These are phyloP conservation scores for Herpetomonas tarakana DNA, from an alignment of 208 protist genomes.

Conservation along the genomic window DNA sequence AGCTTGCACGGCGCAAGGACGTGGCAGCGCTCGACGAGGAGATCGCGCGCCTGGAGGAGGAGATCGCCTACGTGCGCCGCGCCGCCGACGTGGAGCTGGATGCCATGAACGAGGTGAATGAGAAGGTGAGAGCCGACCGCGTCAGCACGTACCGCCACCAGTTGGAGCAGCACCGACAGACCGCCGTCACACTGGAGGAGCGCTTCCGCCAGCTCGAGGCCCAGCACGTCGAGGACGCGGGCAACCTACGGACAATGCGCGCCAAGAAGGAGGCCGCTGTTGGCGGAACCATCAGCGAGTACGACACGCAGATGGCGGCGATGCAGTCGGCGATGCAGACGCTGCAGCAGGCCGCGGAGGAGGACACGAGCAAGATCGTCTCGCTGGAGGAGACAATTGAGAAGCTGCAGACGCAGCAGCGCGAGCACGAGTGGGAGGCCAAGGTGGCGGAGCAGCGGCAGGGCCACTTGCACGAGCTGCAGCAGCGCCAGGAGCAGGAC, in stretches of 20 bases:
- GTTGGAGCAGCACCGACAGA: slow-evolving; percentile 41
- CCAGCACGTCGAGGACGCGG: slow-evolving; percentile 52
- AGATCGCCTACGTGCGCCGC: slow-evolving; percentile 67
- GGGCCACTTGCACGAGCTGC: slow-evolving; percentile 55
- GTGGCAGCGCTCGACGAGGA: slow-evolving; percentile 62
- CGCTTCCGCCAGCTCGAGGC: slow-evolving; percentile 30
- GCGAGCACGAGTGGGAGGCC: slow-evolving; percentile 70
- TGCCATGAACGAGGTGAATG: slow-evolving; percentile 56
- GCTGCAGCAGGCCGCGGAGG: slow-evolving; percentile 73
- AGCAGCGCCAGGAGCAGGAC: slow-evolving; percentile 29
- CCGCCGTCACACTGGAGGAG: slow-evolving; percentile 35
- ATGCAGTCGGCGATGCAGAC: slow-evolving; percentile 32
- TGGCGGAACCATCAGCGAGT: slow-evolving; percentile 79
- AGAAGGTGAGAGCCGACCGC: slow-evolving; percentile 47
- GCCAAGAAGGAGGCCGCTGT: slow-evolving; percentile 82
- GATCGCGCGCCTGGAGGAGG: slow-evolving; percentile 63
- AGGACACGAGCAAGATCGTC: slow-evolving; percentile 68
- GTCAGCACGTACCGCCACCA: slow-evolving; percentile 38
- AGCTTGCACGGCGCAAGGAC: slow-evolving; percentile 52
- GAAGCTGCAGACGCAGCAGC: slow-evolving; percentile 43
- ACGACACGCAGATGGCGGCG: slow-evolving; percentile 65
- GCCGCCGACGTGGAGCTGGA: slow-evolving; percentile 70
- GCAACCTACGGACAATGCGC: slow-evolving; percentile 54
- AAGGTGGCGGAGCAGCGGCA: slow-evolving; percentile 64
- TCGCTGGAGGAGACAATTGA: slow-evolving; percentile 59